Base-by-base conservation (phyloP, 345 rosid genomes). In the Dipteronia sinensis region DNA sequence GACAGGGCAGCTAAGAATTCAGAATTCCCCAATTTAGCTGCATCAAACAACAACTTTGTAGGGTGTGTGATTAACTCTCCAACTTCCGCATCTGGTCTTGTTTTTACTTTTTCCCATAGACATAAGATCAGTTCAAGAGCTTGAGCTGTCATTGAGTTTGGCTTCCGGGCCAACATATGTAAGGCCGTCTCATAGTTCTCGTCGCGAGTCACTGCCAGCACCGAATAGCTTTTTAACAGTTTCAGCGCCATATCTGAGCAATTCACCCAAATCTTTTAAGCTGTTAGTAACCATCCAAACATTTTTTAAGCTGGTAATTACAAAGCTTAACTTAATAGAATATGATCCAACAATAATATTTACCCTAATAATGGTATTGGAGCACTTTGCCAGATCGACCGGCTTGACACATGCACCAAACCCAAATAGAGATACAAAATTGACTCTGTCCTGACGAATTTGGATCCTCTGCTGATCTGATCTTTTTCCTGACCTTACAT, bases 1-100 rank as follows among this genome's bases (percentile, higher is more conserved):
- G 15, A 83, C 29, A 20, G 69, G 76, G 40, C 40, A 7, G 49
- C 66, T 19, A 73, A 22, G 20, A 61, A 61, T 59, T 55, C 49
- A 4, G 6, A 71, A 17, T 71, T 71, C 1, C 75, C 75, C 23
- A 71, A 5, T 55, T 56, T 20, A 6, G 75, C 49, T 10, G 65
- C 65, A 9, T 29, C 47, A 13, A 56, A 71, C 65, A 34, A 55
- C 58, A n/a, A 55, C 2, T n/a, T 0, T 40, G 49, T 2, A n/a
- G 47, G 47, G 5, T 72, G 12, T 22, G 10, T 40, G 25, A 58
- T 72, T 13, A 72, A n/a, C 12, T 34, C 34, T 7, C 2, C 9
- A 59, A 11, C 16, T 2, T 55, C 25, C 42, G 0, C 3, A 40
- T 71, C 25, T 29, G 15, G 55, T 20, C 29, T 49, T 15, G 23